Conservation (phyloP, 345 rosid genomes). For the Bruguiera sexangula region DNA sequence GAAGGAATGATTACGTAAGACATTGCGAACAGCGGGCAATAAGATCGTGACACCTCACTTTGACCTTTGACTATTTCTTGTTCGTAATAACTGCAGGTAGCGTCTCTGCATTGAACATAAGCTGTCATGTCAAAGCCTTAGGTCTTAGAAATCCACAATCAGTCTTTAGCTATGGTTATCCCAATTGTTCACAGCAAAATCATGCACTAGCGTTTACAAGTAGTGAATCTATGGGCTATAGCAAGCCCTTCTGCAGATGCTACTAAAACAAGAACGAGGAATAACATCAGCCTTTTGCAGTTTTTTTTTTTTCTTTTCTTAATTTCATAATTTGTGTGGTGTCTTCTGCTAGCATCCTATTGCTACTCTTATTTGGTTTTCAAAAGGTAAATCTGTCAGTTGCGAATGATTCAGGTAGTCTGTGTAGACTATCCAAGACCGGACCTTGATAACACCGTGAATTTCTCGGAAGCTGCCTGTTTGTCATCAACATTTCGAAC, state of each 20-base stretch:
- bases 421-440: conserved; percentile 87
- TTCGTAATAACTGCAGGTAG: conserved; percentile 20
- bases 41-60: too few species aligned
- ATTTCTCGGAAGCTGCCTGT: conserved; percentile 84
- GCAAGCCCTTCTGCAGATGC: conserved; percentile 33
- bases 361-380: not conserved
- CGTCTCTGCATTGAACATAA: conserved; percentile 50
- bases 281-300: conserved; percentile 42
- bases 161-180: conserved; percentile 1
- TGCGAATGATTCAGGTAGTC: conserved; percentile 45
- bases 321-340: not conserved
- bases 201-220: conserved; percentile 35
- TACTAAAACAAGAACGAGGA: conserved; percentile 33
- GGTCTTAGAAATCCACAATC: conserved; percentile 10
- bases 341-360: not conserved
- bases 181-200: not conserved
- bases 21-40: too few species aligned
- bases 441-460: conserved; percentile 66
- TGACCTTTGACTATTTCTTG: too few species aligned
- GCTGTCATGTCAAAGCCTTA: conserved; percentile 20
- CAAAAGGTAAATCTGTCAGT: not conserved
- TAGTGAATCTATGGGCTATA: conserved; percentile 49
- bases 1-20: too few species aligned
- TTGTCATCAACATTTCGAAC: conserved; percentile 67
- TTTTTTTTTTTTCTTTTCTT: conserved; percentile 20